These are phyloP conservation scores for Omphalotus guepiniiformis DNA, from an alignment of 768 basidiomycete genomes.

Conservation along the genomic window DNA sequence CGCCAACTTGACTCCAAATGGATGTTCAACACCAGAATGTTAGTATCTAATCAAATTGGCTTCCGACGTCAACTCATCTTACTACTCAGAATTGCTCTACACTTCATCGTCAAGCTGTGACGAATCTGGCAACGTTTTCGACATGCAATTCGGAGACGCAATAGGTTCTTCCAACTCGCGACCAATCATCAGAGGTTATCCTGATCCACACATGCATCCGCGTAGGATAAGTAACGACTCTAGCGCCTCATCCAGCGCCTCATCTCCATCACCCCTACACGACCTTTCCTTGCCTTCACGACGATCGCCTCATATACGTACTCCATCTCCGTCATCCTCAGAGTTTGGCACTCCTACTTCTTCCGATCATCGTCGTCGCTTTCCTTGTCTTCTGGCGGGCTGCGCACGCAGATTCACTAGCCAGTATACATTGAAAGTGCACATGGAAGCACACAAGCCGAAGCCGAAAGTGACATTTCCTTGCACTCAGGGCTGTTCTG, in stretches of 20 bases:
- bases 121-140: constrained; percentile 6
- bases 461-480: constrained; percentile 45
- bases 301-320: not conserved
- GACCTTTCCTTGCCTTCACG: not conserved
- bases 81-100: not conserved
- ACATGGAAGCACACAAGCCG: constrained; percentile 52
- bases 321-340: constrained; percentile 1
- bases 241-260: not conserved
- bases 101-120: not conserved
- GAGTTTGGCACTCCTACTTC: not conserved
- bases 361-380: constrained; percentile 26
- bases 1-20: no score
- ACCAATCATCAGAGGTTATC: not conserved
- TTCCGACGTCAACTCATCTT: not conserved
- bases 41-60: not conserved
- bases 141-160: constrained; percentile 6
- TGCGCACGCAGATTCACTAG: constrained; percentile 49
- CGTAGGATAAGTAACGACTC: not conserved
- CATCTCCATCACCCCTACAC: not conserved
- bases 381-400: constrained; percentile 43
- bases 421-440: constrained; percentile 51
- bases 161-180: not conserved
- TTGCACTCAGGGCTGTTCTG: constrained; percentile 51
- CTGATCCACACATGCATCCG: not conserved
- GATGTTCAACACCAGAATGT: constrained; percentile 4